A percentile compares a stretch with the other conserved stretches of the same genome.
Conservation (phyloP, 2,329 filamentous ascomycete genomes). For the Nannizzia gypsea region DNA sequence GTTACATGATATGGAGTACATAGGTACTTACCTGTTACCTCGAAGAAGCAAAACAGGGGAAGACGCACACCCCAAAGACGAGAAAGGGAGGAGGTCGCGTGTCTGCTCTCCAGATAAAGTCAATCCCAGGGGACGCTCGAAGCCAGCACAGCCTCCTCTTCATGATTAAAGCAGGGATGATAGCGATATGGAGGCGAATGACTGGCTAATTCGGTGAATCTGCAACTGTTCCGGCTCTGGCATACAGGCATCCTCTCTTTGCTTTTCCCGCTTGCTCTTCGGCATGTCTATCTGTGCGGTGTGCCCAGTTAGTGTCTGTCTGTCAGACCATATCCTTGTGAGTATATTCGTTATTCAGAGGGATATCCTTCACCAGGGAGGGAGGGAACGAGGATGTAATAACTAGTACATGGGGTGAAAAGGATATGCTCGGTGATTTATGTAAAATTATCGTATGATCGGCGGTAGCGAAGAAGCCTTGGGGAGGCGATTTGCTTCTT, state of each 20-base stretch:
- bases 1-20: not conserved
- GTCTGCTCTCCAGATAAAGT: not conserved
- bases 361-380: not conserved
- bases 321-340: not conserved
- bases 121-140: not conserved
- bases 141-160: not conserved
- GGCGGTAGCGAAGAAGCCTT: not conserved
- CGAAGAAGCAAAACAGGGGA: not conserved
- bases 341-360: too few relatives aligned
- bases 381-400: not conserved
- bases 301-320: not conserved
- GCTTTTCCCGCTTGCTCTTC: not conserved
- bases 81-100: constrained; percentile 4
- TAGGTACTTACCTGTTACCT: not conserved
- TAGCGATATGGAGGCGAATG: not conserved
- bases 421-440: not conserved
- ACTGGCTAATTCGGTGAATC: not conserved
- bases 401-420: not conserved
- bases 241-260: not conserved
- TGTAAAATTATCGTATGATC: not conserved
- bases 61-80: not conserved
- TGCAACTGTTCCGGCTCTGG: too few relatives aligned
- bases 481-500: not conserved
- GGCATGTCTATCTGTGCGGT: not conserved
- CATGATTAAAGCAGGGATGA: constrained; percentile 2